Conservation (phyloP, 2,329 filamentous ascomycete species). For the Fusarium falciforme region DNA sequence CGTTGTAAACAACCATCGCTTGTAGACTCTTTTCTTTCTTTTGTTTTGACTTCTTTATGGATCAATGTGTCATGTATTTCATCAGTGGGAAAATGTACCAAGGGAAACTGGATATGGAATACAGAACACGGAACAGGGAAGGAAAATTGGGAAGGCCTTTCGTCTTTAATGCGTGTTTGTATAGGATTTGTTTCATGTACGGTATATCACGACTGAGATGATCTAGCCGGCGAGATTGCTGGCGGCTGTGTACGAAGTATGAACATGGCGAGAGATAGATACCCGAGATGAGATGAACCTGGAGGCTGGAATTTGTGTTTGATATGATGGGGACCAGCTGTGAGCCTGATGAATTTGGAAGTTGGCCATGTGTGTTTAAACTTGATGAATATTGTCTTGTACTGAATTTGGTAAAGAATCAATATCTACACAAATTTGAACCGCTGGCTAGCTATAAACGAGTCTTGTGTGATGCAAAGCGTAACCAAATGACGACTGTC, state of each 20-base stretch:
- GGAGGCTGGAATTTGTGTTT: background rate
- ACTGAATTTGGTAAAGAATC: background rate
- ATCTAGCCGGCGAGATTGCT: background rate
- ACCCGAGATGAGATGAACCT: constrained; percentile 24
- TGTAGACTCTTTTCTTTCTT: background rate
- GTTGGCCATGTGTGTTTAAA: background rate
- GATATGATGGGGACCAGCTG: background rate
- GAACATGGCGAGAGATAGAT: constrained; percentile 25
- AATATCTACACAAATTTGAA: background rate
- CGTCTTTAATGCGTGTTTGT: constrained; percentile 17
- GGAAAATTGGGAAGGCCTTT: constrained; percentile 4
- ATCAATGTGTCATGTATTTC: background rate
- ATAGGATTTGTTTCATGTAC: constrained; percentile 21
- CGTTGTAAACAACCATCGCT: background rate
- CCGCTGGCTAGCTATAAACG: background rate
- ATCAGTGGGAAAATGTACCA: constrained; percentile 11
- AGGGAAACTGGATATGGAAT: background rate
- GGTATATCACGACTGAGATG: constrained; percentile 16
- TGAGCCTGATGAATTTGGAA: background rate
- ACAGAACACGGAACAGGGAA: constrained; percentile 32
- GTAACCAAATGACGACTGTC: constrained; percentile 1
- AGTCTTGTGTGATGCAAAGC: background rate
- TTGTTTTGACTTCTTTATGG: background rate
- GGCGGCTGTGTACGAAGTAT: background rate
- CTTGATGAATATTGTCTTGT: background rate